These are phyloP conservation scores for Tripterygium wilfordii DNA, from an alignment of 177 flowering plant species.

Conservation along the genomic window DNA sequence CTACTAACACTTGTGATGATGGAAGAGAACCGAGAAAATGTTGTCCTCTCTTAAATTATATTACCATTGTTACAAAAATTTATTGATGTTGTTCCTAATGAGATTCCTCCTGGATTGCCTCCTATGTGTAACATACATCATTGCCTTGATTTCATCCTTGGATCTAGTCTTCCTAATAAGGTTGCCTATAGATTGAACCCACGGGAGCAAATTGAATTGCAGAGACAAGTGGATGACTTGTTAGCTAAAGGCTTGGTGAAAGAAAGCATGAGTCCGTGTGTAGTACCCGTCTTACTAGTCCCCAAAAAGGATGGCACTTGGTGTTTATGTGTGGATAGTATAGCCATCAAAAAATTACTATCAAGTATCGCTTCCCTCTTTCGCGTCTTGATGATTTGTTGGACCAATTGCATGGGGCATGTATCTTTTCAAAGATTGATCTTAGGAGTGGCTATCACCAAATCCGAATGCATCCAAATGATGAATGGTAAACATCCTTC, in stretches of 20 bases:
- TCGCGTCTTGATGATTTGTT: not conserved
- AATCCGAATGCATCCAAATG: not conserved
- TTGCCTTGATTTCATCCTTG: not conserved
- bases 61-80: not conserved
- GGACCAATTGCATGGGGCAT: not conserved
- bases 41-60: not conserved
- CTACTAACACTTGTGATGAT: not conserved
- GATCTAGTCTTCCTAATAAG: not conserved
- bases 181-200: not conserved
- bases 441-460: not conserved
- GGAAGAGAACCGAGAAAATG: no score
- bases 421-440: not conserved
- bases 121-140: not conserved
- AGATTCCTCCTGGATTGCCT: not conserved
- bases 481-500: not conserved
- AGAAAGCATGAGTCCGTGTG: not conserved
- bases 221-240: not conserved
- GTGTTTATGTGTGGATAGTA: not conserved
- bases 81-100: not conserved
- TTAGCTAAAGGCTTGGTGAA: not conserved
- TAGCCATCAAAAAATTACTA: not conserved
- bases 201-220: not conserved
- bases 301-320: not conserved
- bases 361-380: no score
- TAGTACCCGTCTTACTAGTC: not conserved